Evolutionary conservation across 257 asterid genomes (phyloP), one percentile per base, ranked within the genome.

Genomic region (Salvia rosmarinus): DNA sequence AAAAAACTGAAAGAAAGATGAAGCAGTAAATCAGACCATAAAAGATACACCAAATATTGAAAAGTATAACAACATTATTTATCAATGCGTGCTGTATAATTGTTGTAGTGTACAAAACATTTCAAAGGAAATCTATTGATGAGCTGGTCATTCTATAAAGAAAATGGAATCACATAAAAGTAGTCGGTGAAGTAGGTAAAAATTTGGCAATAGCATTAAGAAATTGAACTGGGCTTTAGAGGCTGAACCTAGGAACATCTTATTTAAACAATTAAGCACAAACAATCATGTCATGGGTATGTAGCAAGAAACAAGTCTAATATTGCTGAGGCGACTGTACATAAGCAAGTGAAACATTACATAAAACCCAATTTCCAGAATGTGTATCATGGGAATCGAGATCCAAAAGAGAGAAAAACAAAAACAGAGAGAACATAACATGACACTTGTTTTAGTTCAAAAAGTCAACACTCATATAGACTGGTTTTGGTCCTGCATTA

Each of bases 41-140:
- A 57, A 58, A 49, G 65, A 72, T 59, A 25, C 47, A 72, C 68
- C 61, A 13, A 60, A 52, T 40, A 37, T 10, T 4, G 14, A 55
- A 12, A 32, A 13, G 46, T 11, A 40, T 25, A 51, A 13, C 55
- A 37, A 1, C 35, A 65, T 65, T 11, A 55, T 39, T 12, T 50
- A 68, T 75, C 49, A 16, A 20, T 23, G 37, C 11, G 60, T 14
- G n/a, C n/a, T n/a, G n/a, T n/a, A n/a, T n/a, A n/a, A n/a, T n/a
- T n/a, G n/a, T n/a, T 11, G 14, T 17, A 5, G 23, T 8, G 21
- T 4, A 16, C 5, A 57, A 23, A 23, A 32, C 28, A 67, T 50
- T 6, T 21, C 51, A 52, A n/a, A 20, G 54, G 17, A 67, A 70
- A 32, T 28, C 7, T 54, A 17, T 3, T 14, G 13, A 40, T 58